Percentiles rank a stretch among this genome's conserved stretches.
These are phyloP conservation scores for button mushroom (Agaricus bisporus) DNA, from an alignment of 768 basidiomycete species.

Conservation along the genomic window DNA sequence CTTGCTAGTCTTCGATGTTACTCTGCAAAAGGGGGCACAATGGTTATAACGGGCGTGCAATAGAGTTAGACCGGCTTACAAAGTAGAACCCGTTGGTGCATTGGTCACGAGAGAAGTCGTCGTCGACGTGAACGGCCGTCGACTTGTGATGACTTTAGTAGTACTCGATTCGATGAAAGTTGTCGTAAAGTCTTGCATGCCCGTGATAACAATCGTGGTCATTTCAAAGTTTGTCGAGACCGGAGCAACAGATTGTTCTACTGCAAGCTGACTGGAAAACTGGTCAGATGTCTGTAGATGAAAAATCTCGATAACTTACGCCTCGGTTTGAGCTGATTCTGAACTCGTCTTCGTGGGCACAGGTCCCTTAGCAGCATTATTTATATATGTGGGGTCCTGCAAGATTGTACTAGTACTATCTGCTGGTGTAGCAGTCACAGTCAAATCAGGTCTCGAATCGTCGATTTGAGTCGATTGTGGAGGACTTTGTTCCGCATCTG, in stretches of 20 bases:
- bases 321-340: not conserved
- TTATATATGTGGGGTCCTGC: not conserved
- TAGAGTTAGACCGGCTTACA: not conserved
- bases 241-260: no score
- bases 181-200: no score
- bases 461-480: not conserved
- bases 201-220: no score
- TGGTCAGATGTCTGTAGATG: no score
- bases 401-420: not conserved
- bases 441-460: not conserved
- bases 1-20: not conserved
- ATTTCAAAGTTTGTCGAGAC: not conserved
- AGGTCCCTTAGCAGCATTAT: not conserved
- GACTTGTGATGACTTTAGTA: not conserved
- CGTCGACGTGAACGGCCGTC: no score
- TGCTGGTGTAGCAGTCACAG: not conserved
- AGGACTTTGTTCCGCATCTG: not conserved
- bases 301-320: not conserved
- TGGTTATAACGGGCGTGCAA: not conserved
- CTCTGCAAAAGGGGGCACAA: not conserved
- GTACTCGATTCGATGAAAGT: not conserved
- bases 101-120: not conserved
- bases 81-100: not conserved
- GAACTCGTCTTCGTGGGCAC: not conserved
- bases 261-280: no score